Evolutionary conservation across 1,284 basidiomycete genomes (phyloP), one percentile per base, ranked within the genome.

Genomic region (Cutaneotrichosporon spelunceum): DNA sequence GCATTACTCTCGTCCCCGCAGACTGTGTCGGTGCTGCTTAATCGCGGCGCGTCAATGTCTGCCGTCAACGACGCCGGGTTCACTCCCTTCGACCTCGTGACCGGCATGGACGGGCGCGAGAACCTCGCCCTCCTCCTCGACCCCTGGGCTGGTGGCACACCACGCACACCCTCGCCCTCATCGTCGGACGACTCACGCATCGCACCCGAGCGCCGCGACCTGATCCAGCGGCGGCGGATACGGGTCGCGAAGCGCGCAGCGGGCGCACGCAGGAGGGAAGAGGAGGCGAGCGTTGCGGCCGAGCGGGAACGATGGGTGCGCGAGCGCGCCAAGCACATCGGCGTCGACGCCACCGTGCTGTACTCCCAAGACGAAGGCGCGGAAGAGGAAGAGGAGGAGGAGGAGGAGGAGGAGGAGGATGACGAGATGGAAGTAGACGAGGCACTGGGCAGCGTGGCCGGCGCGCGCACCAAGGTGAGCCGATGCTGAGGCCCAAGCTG

Each of bases 11-110:
- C 92, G 14, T 92, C 95, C 36, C 89, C 94, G 7, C 93, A 93
- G 1, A 82, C 98, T 19, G 86, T 97, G 36, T 91, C 93, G 0
- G 90, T 92, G 81, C 83, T 99, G 27, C 87, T 98, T 78, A 94
- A 91, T 19, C 90, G 92, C 68, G 93, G 93, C 45, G 90, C 90
- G 60, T 91, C 90, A 13, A 86, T 90, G 0, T 85, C 90, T 59
- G 84, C 86, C 2, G 74, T 85, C 42, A 94, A 92, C 19, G 83
- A 83, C 66, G 85, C 88, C 29, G 87, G 89, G 21, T 79, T 94
- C 30, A 92, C 88, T 1, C 86, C 93, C 3, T 83, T 93, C 52
- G 93, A 95, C 75, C 87, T 95, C 55, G 85, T 93, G 39, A 88
- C 88, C 0, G 84, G 85, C 13, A 81, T 93, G 56, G 88, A 89